A percentile compares a stretch with the other conserved stretches of the same genome.
phyloP scores from a whole-genome alignment of 495 filamentous ascomycete genomes.

The Hypoxylon intermedium region DNA sequence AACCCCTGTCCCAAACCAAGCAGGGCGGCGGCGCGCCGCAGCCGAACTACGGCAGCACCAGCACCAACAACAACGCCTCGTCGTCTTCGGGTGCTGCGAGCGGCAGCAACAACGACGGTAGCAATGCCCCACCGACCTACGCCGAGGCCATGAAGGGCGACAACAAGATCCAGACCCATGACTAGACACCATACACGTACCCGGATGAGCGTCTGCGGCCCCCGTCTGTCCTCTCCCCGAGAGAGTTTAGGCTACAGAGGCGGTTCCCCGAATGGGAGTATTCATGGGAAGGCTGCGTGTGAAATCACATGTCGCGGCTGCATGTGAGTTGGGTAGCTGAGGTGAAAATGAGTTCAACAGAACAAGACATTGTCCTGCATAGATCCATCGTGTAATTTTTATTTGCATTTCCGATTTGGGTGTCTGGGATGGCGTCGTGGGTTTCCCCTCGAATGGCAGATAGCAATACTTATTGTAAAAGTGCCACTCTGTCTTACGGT shows the following conservation, averaged over 20 bases:
- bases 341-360: no score
- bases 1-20: constrained; percentile 30
- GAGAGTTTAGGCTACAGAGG: constrained; percentile 11
- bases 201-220: not conserved
- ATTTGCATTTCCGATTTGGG: no score
- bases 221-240: not conserved
- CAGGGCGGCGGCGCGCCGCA: not conserved
- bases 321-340: no score
- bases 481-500: no score
- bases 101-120: constrained; percentile 41
- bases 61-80: constrained; percentile 41
- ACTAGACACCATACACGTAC: constrained; percentile 51
- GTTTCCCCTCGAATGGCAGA: no score
- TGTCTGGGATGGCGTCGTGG: no score
- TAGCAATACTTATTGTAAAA: no score
- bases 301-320: not conserved
- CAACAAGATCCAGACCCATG: constrained; percentile 80
- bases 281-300: constrained; percentile 6
- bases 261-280: not conserved
- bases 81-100: constrained; percentile 30
- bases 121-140: constrained; percentile 73
- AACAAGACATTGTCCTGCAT: no score
- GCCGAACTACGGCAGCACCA: constrained; percentile 50
- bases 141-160: constrained; percentile 86
- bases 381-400: no score